A percentile compares a stretch with the other conserved stretches of the same genome.
Evolutionary conservation across 371 early-diverging fungal species (phyloP).

Genomic region (Mucor circinelloides): DNA sequence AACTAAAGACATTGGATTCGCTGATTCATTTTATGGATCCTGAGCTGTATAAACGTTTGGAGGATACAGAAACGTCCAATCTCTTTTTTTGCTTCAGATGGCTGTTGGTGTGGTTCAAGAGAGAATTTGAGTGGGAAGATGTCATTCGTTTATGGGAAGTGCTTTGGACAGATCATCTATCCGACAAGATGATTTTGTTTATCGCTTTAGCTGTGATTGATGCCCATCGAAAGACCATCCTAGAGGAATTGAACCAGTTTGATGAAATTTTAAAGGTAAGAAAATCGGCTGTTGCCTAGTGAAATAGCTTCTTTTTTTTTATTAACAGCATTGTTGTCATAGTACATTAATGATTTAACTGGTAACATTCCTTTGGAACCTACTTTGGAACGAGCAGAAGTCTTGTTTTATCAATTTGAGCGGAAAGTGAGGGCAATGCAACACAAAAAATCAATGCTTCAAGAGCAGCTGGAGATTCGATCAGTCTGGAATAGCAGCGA

Average conservation of each 20-base stretch:
- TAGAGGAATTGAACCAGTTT: slow-evolving; percentile 75
- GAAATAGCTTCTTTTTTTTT: not conserved
- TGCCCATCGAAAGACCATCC: slow-evolving; percentile 73
- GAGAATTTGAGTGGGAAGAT: slow-evolving; percentile 90
- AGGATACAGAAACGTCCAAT: slow-evolving; percentile 77
- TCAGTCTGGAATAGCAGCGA: slow-evolving; percentile 45
- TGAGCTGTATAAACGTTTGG: slow-evolving; percentile 74
- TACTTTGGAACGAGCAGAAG: slow-evolving; percentile 80
- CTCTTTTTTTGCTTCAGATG: slow-evolving; percentile 95
- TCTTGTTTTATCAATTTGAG: slow-evolving; percentile 76
- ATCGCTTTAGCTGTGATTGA: slow-evolving; percentile 90
- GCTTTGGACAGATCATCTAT: slow-evolving; percentile 84
- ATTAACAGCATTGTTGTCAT: slow-evolving; percentile 2
- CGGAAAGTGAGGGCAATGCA: slow-evolving; percentile 61
- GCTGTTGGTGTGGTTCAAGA: slow-evolving; percentile 94
- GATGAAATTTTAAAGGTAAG: slow-evolving; percentile 88
- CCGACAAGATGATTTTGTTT: slow-evolving; percentile 83
- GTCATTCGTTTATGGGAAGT: slow-evolving; percentile 87
- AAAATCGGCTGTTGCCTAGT: not conserved
- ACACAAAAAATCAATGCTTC: slow-evolving; percentile 29
- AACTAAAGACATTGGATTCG: slow-evolving; percentile 73
- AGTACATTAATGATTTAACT: slow-evolving; percentile 89
- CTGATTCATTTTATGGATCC: slow-evolving; percentile 87
- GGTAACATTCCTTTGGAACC: slow-evolving; percentile 74
- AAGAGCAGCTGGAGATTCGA: slow-evolving; percentile 33